Evolutionary conservation across 108 stramenopile genomes (phyloP), one percentile per base, ranked within the genome.

Genomic region (Asterionellopsis glacialis): DNA sequence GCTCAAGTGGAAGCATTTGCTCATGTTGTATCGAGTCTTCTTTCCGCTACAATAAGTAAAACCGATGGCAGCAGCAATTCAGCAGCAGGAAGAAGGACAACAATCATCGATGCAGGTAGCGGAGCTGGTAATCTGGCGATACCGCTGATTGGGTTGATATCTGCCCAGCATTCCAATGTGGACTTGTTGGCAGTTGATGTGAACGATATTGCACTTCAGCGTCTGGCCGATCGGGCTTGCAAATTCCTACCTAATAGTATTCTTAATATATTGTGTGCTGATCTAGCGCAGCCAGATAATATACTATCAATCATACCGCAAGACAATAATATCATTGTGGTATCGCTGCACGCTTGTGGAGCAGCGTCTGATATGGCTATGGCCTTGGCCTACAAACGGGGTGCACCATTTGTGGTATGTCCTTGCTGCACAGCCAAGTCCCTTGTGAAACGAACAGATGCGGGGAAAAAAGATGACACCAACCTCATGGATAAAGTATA

Each of bases 1-100:
- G 41, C 23, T 0, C 70, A 72, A 19, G 63, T 73, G 0, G 61
- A 75, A 39, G 74, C 79, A 0, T 80, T 76, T 69, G 12, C 45
- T 44, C 55, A 58, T 28, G 12, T 72, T 18, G 19, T 75, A 14
- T 63, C 64, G 12, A 9, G 19, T 6, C 14, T 76, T 33, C 39
- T 33, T 33, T 33, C 7, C 5, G 33, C 33, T 7, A 33, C 33
- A 33, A 33, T 7, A 33, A n/a, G n/a, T n/a, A n/a, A n/a, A n/a
- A n/a, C n/a, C n/a, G n/a, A n/a, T n/a, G n/a, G n/a, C n/a, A n/a
- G n/a, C n/a, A n/a, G n/a, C n/a, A n/a, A n/a, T n/a, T n/a, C n/a
- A n/a, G n/a, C n/a, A n/a, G n/a, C n/a, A n/a, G n/a, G n/a, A n/a
- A n/a, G n/a, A n/a, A n/a, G n/a, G n/a, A n/a, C n/a, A 26, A 22